These are phyloP conservation scores for Penicillium mononematosum DNA, from an alignment of 495 filamentous ascomycete species.

Conservation along the genomic window DNA sequence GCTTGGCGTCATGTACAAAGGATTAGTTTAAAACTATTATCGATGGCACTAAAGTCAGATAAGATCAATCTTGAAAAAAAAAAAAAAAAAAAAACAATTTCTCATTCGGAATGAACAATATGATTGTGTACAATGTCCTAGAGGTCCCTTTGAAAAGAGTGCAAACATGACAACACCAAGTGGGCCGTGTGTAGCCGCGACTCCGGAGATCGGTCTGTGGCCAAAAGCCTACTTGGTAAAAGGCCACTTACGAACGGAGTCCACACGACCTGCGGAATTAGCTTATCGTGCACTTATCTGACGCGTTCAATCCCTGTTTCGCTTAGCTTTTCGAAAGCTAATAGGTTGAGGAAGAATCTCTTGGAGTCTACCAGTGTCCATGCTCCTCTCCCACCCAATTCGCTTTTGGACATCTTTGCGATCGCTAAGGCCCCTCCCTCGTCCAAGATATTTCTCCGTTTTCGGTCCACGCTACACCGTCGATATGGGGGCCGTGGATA, in stretches of 20 bases:
- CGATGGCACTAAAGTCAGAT: neutral
- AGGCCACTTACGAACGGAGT: constrained; percentile 8
- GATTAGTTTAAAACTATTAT: neutral
- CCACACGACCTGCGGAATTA: constrained; percentile 18
- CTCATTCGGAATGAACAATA: neutral
- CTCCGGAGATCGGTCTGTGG: constrained; percentile 11
- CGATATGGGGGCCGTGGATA: constrained; percentile 85
- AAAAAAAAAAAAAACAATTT: no score
- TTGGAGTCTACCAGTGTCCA: constrained; percentile 25
- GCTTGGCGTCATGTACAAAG: neutral
- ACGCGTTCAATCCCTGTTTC: neutral
- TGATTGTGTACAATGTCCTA: neutral
- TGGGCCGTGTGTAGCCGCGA: constrained; percentile 20
- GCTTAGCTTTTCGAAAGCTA: neutral
- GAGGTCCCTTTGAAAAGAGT: neutral
- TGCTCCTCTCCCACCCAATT: constrained; percentile 43
- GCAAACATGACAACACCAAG: constrained; percentile 20
- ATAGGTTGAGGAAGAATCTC: neutral
- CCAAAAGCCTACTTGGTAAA: constrained; percentile 2
- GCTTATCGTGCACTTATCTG: constrained; percentile 17
- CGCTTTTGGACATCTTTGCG: constrained; percentile 38
- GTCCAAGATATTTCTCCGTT: constrained; percentile 38
- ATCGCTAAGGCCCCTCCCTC: constrained; percentile 33
- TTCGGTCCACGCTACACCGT: constrained; percentile 38
- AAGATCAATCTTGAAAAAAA: neutral